Conservation (phyloP, 306 rosid species). For the Trifolium pratense region DNA sequence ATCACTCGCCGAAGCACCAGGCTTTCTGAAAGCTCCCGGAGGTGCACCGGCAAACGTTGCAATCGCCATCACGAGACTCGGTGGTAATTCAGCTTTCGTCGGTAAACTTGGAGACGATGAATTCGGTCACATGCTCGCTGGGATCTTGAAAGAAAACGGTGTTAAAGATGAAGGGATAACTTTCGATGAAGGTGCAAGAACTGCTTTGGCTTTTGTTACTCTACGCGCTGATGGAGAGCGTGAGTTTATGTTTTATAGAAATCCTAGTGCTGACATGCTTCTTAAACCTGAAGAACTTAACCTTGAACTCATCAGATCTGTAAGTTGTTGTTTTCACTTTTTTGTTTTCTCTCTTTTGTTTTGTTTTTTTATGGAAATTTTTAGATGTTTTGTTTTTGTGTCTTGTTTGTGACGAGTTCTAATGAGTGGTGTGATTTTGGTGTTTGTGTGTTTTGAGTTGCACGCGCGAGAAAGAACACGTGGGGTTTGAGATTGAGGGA, state of each 20-base stretch:
- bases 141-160: slow-evolving; percentile 74
- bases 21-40: slow-evolving; percentile 91
- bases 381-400: not conserved
- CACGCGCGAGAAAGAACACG: slow-evolving; percentile 29
- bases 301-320: slow-evolving; percentile 85
- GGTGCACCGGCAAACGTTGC: slow-evolving; percentile 96
- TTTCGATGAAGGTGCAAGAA: slow-evolving; percentile 82
- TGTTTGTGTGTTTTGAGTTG: not conserved
- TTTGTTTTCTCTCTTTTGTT: not conserved
- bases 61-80: slow-evolving; percentile 75
- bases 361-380: not conserved
- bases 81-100: slow-evolving; percentile 75
- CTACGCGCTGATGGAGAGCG: slow-evolving; percentile 94
- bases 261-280: slow-evolving; percentile 96
- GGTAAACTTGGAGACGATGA: slow-evolving; percentile 87
- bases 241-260: slow-evolving; percentile 96
- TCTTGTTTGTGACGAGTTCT: not conserved
- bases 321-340: slow-evolving; percentile 39
- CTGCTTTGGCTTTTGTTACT: slow-evolving; percentile 93
- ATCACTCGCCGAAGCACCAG: slow-evolving; percentile 83
- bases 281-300: slow-evolving; percentile 81
- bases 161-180: slow-evolving; percentile 62
- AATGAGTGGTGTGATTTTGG: not conserved
- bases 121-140: slow-evolving; percentile 84
- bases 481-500: not conserved